Conservation (phyloP, 2,329 filamentous ascomycete species). For the Colletotrichum musicola region DNA sequence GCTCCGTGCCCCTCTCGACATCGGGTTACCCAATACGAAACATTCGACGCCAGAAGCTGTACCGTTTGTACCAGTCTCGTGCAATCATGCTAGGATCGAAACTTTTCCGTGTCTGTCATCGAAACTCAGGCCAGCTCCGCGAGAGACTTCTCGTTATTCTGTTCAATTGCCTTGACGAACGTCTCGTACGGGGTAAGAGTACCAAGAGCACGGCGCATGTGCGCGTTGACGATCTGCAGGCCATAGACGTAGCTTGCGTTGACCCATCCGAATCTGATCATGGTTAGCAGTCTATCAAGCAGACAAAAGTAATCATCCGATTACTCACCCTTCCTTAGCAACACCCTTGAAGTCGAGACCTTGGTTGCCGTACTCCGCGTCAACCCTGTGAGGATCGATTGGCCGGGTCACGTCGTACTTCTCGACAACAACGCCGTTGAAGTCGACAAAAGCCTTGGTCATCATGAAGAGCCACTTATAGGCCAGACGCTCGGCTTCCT, state of each 20-base stretch:
- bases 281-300: constrained; percentile 44
- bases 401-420: constrained; percentile 97
- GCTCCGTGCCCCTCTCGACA: constrained; percentile 1
- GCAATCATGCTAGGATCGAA: not conserved
- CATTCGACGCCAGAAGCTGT: constrained; percentile 19
- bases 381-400: constrained; percentile 91
- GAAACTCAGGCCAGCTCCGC: constrained; percentile 54
- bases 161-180: constrained; percentile 77
- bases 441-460: constrained; percentile 97
- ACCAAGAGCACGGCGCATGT: constrained; percentile 90
- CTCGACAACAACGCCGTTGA: constrained; percentile 97
- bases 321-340: constrained; percentile 90
- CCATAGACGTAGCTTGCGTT: constrained; percentile 98
- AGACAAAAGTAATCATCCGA: not conserved
- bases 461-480: constrained; percentile 99
- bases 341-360: constrained; percentile 95
- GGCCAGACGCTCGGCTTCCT: constrained; percentile 88
- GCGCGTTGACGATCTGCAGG: constrained; percentile 86
- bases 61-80: constrained; percentile 23
- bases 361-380: constrained; percentile 98
- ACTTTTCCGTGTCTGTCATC: not conserved
- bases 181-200: constrained; percentile 89
- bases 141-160: constrained; percentile 66
- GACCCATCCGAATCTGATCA: constrained; percentile 91
- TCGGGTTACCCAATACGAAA: not conserved